These are phyloP conservation scores for Tardiomyces digboiensis DNA, from an alignment of 1,139 yeast species.

Conservation along the genomic window DNA sequence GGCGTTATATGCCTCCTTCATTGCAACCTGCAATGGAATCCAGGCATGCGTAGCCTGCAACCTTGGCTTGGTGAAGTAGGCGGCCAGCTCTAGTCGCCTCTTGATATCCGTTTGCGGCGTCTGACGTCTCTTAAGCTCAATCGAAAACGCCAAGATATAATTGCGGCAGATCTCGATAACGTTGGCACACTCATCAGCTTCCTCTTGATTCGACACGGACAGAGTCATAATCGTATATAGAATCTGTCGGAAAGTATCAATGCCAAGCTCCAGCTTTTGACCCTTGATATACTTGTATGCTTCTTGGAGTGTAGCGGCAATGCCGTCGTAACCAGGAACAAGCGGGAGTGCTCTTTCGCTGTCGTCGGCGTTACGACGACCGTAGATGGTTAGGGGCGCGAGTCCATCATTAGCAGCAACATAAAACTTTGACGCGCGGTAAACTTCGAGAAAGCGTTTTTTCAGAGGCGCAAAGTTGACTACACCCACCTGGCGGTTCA, in stretches of 20 bases:
- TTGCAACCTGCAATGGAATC: slow-evolving; percentile 90
- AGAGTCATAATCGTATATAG: slow-evolving; percentile 67
- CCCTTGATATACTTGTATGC: slow-evolving; percentile 81
- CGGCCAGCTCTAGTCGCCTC: slow-evolving; percentile 89
- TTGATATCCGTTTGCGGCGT: slow-evolving; percentile 62
- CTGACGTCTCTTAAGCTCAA: slow-evolving; percentile 81
- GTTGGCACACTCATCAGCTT: slow-evolving; percentile 67
- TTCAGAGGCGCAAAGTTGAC: slow-evolving; percentile 83
- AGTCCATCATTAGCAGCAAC: slow-evolving; percentile 67
- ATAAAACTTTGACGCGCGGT: slow-evolving; percentile 67
- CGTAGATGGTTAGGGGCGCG: slow-evolving; percentile 58
- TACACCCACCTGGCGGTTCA: slow-evolving; percentile 84
- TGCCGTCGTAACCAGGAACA: slow-evolving; percentile 65
- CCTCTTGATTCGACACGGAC: slow-evolving; percentile 64
- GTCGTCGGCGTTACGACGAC: slow-evolving; percentile 53
- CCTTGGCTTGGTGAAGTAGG: slow-evolving; percentile 83
- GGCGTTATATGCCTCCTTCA: slow-evolving; percentile 82
- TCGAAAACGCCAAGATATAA: slow-evolving; percentile 83
- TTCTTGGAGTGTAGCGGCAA: slow-evolving; percentile 45
- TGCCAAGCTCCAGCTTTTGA: slow-evolving; percentile 75
- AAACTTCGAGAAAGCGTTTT: slow-evolving; percentile 71
- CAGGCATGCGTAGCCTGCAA: slow-evolving; percentile 76
- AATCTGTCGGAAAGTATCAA: slow-evolving; percentile 66
- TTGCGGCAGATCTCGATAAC: slow-evolving; percentile 72
- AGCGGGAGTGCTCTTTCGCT: slow-evolving; percentile 44